Percentiles rank a stretch among this genome's conserved stretches.
These are phyloP conservation scores for Adansonia gregorii DNA, from an alignment of 441 rosid species.

Conservation along the genomic window DNA sequence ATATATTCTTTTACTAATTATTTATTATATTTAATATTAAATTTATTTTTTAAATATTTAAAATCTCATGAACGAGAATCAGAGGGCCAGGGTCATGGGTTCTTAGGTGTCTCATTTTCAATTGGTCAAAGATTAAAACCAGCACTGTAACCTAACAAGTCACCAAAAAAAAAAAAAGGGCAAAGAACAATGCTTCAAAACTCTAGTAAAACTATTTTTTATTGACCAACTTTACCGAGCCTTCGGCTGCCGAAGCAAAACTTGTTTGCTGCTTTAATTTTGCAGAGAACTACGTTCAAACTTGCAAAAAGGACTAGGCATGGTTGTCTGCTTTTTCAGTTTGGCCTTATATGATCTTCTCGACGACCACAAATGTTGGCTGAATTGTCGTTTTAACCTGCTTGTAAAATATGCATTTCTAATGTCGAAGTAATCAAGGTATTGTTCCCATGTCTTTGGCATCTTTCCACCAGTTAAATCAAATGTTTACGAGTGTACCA, in stretches of 20 bases:
- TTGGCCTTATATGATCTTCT: not conserved
- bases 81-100: not conserved
- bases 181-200: too few species aligned
- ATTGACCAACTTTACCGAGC: too few species aligned
- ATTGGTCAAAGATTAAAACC: not conserved
- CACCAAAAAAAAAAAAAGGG: too few species aligned
- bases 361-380: not conserved
- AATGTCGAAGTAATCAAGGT: not conserved
- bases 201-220: too few species aligned
- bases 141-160: too few species aligned
- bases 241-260: too few species aligned
- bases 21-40: too few species aligned
- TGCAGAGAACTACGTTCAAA: not conserved
- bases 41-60: too few species aligned
- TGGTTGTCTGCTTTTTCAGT: not conserved
- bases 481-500: too few species aligned
- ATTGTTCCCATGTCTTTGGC: not conserved
- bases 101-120: not conserved
- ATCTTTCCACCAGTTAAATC: not conserved
- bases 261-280: not conserved
- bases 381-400: not conserved
- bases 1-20: too few species aligned
- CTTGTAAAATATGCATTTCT: not conserved
- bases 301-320: not conserved
- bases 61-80: too few species aligned